Evolutionary conservation across 2,329 filamentous ascomycete species (phyloP).

Genomic region (Colletotrichum tamarilloi): DNA sequence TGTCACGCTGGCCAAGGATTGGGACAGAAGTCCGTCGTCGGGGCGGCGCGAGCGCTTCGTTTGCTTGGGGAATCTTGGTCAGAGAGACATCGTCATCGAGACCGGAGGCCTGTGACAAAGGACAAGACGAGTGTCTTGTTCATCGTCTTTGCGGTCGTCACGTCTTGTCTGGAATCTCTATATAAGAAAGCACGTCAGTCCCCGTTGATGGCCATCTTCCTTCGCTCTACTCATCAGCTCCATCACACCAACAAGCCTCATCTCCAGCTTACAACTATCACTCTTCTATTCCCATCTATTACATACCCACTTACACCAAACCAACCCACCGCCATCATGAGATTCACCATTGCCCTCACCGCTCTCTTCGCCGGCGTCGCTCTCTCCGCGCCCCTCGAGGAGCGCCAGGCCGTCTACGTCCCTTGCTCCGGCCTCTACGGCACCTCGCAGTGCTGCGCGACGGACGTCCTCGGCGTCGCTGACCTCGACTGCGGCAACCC

Average conservation of each 20-base stretch:
- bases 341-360: conserved; percentile 32
- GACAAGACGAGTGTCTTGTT: conserved; percentile 5
- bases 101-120: conserved; percentile 18
- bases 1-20: conserved; percentile 17
- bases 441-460: conserved; percentile 68
- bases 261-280: not conserved
- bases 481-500: conserved; percentile 67
- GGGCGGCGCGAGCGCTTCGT: conserved; percentile 5
- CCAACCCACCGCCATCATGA: conserved; percentile 19
- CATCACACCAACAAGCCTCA: conserved; percentile 10
- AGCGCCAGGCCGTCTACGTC: conserved; percentile 50
- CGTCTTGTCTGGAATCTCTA: conserved; percentile 3
- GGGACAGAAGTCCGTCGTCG: not conserved
- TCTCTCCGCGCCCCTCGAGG: conserved; percentile 44
- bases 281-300: not conserved
- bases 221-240: conserved; percentile 8
- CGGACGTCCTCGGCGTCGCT: conserved; percentile 68
- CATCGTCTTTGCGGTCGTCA: not conserved
- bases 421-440: conserved; percentile 56
- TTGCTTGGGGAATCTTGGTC: not conserved
- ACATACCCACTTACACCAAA: not conserved
- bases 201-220: not conserved
- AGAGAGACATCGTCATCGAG: conserved; percentile 27
- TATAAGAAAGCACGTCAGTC: conserved; percentile 16
- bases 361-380: conserved; percentile 40